phyloP scores from a whole-genome alignment of 306 rosid species.

The Medicago arabica region DNA sequence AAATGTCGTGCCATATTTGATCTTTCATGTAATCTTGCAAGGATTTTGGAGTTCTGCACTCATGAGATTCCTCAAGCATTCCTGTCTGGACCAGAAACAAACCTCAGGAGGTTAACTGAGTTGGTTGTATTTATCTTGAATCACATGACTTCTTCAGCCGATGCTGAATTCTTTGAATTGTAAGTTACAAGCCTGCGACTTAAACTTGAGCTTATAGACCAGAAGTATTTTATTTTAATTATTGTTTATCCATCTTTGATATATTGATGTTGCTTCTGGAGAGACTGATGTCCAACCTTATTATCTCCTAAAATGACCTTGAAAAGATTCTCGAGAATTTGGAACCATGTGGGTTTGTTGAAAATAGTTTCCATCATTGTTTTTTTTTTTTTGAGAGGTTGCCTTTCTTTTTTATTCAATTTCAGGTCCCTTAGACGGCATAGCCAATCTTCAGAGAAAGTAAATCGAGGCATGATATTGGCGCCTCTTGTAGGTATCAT shows the following conservation, averaged over 20 bases:
- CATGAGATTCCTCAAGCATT: slow-evolving; percentile 91
- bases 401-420: neutral
- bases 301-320: slow-evolving; percentile 18
- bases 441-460: slow-evolving; percentile 80
- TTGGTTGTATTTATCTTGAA: slow-evolving; percentile 87
- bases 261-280: slow-evolving; percentile 21
- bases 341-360: slow-evolving; percentile 21
- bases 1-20: slow-evolving; percentile 92
- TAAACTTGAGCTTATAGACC: slow-evolving; percentile 14
- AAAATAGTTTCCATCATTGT: slow-evolving; percentile 17
- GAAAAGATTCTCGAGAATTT: slow-evolving; percentile 19
- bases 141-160: slow-evolving; percentile 80
- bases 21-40: slow-evolving; percentile 94
- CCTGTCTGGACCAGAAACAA: slow-evolving; percentile 82
- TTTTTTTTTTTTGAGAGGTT: neutral
- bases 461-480: slow-evolving; percentile 89
- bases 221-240: neutral
- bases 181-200: slow-evolving; percentile 56
- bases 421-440: slow-evolving; percentile 84
- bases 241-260: slow-evolving; percentile 2
- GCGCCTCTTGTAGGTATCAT: slow-evolving; percentile 93
- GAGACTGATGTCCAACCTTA: slow-evolving; percentile 8
- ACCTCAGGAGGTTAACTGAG: slow-evolving; percentile 90
- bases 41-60: slow-evolving; percentile 88
- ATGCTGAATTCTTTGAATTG: slow-evolving; percentile 89